phyloP scores from a whole-genome alignment of 2,329 filamentous ascomycete species.

The Furcasterigmium furcatum region DNA sequence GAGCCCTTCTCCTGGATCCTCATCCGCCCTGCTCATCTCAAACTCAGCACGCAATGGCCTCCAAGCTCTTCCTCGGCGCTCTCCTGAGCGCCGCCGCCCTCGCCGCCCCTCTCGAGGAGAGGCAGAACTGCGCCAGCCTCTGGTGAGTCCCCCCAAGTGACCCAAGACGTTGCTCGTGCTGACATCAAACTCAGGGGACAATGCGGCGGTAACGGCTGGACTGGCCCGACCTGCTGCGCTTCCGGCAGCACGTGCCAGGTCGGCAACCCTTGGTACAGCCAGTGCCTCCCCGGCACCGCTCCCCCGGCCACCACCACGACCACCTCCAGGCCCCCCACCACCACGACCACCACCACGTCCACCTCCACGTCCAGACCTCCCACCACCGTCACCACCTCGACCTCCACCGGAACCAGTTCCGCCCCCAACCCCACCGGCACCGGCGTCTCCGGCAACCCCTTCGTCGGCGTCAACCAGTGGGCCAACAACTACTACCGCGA shows the following conservation, averaged over 20 bases:
- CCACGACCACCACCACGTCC: slow-evolving; percentile 14
- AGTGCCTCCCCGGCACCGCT: slow-evolving; percentile 24
- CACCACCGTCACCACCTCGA: slow-evolving; percentile 21
- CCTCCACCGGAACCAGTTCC: slow-evolving; percentile 12
- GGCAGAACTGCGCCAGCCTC: slow-evolving; percentile 28
- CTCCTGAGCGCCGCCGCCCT: slow-evolving; percentile 22
- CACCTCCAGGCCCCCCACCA: slow-evolving; percentile 5
- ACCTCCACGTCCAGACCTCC: slow-evolving; percentile 31
- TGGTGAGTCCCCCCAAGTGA: slow-evolving; percentile 22
- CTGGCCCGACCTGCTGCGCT: slow-evolving; percentile 40
- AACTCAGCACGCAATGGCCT: slow-evolving; percentile 8
- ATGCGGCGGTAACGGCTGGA: slow-evolving; percentile 42
- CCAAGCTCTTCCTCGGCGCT: slow-evolving; percentile 7
- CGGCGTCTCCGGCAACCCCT: slow-evolving; percentile 51
- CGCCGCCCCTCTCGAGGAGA: slow-evolving; percentile 38
- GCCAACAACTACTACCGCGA: slow-evolving; percentile 54
- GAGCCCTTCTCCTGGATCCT: neutral
- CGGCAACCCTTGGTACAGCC: slow-evolving; percentile 33
- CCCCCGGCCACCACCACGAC: slow-evolving; percentile 19
- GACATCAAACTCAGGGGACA: slow-evolving; percentile 23
- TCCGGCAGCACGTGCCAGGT: slow-evolving; percentile 33
- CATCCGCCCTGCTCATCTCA: neutral
- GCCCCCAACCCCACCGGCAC: slow-evolving; percentile 22
- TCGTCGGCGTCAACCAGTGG: slow-evolving; percentile 45
- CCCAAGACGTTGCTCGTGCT: too few species aligned